A percentile compares a stretch with the other conserved stretches of the same genome.
These are phyloP conservation scores for Acanthamoeba sp. DNA, from an alignment of 208 protist genomes.

Conservation along the genomic window DNA sequence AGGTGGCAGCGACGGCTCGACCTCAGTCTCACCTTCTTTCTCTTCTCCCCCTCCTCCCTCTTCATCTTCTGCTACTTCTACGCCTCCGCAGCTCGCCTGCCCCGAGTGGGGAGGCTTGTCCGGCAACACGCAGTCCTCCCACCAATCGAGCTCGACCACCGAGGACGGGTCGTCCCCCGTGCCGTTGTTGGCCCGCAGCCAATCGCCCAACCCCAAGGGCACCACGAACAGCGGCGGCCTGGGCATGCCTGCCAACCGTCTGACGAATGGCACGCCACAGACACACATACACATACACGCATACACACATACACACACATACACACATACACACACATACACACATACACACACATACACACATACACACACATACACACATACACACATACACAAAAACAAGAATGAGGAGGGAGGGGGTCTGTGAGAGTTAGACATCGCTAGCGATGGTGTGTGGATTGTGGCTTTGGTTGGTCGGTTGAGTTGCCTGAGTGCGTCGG, in stretches of 20 bases:
- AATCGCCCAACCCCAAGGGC: not conserved
- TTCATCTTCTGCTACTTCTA: not conserved
- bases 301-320: no score
- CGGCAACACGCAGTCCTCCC: not conserved
- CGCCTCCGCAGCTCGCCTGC: not conserved
- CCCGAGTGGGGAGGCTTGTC: no score
- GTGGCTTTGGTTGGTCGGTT: not conserved
- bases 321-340: no score
- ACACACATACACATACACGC: no score
- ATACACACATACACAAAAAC: no score
- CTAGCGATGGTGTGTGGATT: not conserved
- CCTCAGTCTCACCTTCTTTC: not conserved
- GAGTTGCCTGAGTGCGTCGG: not conserved
- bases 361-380: no score
- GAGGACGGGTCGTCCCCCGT: not conserved
- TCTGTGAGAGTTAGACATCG: no score
- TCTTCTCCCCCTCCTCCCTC: not conserved
- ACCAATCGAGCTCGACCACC: conserved; percentile 32
- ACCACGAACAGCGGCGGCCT: not conserved
- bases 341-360: no score
- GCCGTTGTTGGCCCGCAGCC: conserved; percentile 12
- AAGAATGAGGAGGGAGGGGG: no score
- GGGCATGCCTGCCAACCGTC: not conserved
- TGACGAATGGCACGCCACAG: not conserved
- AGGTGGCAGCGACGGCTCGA: no score